Evolutionary conservation across 345 rosid species (phyloP).

Genomic region (Eutrema yunnanense): DNA sequence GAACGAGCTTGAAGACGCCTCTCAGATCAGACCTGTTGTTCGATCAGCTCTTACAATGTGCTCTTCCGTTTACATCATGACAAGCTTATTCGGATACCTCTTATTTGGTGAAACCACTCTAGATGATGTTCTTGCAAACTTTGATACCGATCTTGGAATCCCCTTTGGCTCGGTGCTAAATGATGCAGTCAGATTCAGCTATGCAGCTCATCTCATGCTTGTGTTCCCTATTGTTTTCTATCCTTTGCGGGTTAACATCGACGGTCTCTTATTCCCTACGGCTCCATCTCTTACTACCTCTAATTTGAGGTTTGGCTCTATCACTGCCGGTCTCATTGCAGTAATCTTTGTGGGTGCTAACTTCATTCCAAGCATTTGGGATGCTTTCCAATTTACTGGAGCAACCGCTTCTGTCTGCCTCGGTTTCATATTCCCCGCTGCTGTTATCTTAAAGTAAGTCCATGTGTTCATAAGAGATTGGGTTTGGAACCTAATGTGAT

Average conservation of each 20-base stretch:
- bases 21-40: slow-evolving; percentile 63
- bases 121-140: slow-evolving; percentile 92
- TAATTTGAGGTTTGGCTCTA: slow-evolving; percentile 56
- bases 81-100: slow-evolving; percentile 83
- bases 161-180: slow-evolving; percentile 63
- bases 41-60: slow-evolving; percentile 65
- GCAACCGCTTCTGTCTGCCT: slow-evolving; percentile 92
- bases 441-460: slow-evolving; percentile 70
- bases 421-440: slow-evolving; percentile 91
- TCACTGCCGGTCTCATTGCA: slow-evolving; percentile 56
- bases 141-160: slow-evolving; percentile 69
- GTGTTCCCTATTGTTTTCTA: slow-evolving; percentile 86
- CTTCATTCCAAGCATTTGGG: slow-evolving; percentile 96
- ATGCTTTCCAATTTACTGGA: slow-evolving; percentile 93
- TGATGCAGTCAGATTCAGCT: slow-evolving; percentile 84
- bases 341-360: slow-evolving; percentile 74
- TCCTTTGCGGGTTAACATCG: slow-evolving; percentile 75
- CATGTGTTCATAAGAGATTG: neutral
- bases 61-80: slow-evolving; percentile 65
- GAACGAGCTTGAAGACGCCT: slow-evolving; percentile 76
- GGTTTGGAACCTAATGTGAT: neutral
- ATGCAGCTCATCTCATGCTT: slow-evolving; percentile 84
- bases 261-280: slow-evolving; percentile 76
- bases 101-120: slow-evolving; percentile 74
- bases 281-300: slow-evolving; percentile 50